phyloP scores from a whole-genome alignment of 179 eudicot genomes.

The Kewa caespitosa region DNA sequence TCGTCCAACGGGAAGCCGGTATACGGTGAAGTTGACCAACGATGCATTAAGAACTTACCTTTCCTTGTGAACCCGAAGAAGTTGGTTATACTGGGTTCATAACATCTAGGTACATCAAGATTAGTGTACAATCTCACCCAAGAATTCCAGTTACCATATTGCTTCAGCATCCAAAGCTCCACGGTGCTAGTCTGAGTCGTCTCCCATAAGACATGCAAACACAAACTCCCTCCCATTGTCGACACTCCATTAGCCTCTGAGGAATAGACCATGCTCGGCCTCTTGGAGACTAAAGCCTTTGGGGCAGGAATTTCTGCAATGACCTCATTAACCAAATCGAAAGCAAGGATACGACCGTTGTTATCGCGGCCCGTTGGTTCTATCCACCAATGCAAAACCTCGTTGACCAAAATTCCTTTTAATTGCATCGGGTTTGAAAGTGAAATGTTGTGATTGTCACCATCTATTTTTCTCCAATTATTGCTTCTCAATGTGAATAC shows the following conservation, averaged over 20 bases:
- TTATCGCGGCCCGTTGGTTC: neutral
- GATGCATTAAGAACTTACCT: neutral
- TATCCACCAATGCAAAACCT: neutral
- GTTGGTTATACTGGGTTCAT: neutral
- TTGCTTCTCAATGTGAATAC: neutral
- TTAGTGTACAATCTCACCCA: neutral
- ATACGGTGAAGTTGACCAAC: neutral
- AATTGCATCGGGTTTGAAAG: neutral
- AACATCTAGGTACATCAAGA: too few relatives aligned
- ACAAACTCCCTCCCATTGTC: neutral
- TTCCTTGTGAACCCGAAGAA: conserved; percentile 10
- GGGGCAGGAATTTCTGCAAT: neutral
- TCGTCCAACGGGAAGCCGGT: neutral
- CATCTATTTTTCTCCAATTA: neutral
- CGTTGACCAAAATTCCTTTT: conserved; percentile 3
- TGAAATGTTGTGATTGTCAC: neutral
- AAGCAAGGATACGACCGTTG: neutral
- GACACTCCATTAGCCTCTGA: neutral
- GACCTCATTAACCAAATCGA: neutral
- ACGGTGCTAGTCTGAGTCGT: too few relatives aligned
- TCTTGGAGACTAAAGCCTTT: neutral
- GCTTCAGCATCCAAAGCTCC: neutral
- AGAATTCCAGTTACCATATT: neutral
- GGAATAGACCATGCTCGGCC: neutral
- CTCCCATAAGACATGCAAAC: neutral